Evolutionary conservation across 2,329 filamentous ascomycete species (phyloP), one percentile per base, ranked within the genome.

Genomic region (Cephalotrichum gorgonifer): DNA sequence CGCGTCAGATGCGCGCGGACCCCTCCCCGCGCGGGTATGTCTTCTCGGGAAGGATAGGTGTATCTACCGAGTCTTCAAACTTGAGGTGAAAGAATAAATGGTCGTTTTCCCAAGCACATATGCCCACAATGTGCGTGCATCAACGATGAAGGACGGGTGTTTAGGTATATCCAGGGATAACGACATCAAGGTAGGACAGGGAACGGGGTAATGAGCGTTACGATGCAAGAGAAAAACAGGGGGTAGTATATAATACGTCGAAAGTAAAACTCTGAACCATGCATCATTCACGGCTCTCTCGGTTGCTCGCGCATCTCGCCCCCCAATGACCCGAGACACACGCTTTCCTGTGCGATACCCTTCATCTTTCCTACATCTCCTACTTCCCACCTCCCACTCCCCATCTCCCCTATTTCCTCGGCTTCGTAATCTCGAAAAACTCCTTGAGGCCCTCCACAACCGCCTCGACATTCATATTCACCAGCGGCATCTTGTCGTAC

Each of bases 381-480:
- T 20, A 7, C 33, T 17, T 20, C 33, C 33, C 12, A 14, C n/a
- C 4, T 20, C 17, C 17, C 35, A 39, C 14, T 20, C 30, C 17
- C 31, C 22, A 3, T 38, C 43, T 31, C 43, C 15, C 41, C 27
- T 20, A 66, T 52, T 68, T 68, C 44, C 67, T 78, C 48, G 74
- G 71, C 62, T 81, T 83, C 8, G 80, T 84, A 52, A 85, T 83
- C 58, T 83, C 76, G 58, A 93, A 93, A 54, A 93, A 88, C 61
- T 89, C 81, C 35, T 81, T 80, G 59, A 94, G 65, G 0, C 87
- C 87, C 58, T 86, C 81, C 45, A 90, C 86, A 28, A 90, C 84
- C 0, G 87, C 83, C 58, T 88, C 84, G 2, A 91, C 85, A 58
- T 94, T 93, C 78, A 91, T 88, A 57, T 89, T 88, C 53, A 94